These are phyloP conservation scores for Pontederia crassipes DNA, from an alignment of 176 grass and related monocot genomes.

Conservation along the genomic window DNA sequence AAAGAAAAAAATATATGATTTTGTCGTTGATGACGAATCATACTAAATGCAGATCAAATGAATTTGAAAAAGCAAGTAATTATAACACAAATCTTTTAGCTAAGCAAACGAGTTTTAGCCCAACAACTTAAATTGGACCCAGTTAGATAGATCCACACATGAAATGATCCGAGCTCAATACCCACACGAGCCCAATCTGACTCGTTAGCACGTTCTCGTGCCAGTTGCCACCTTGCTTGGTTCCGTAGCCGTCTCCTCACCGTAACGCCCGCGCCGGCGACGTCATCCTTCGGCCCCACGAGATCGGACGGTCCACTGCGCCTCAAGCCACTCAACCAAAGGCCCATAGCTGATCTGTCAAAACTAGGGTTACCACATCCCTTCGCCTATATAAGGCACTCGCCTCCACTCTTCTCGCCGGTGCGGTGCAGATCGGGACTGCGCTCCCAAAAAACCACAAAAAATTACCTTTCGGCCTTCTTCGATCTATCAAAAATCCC, in stretches of 20 bases:
- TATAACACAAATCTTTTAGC: too few species aligned
- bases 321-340: not conserved
- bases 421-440: constrained; percentile 9
- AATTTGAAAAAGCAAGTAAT: too few species aligned
- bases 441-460: constrained; percentile 6
- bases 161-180: too few species aligned
- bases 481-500: not conserved
- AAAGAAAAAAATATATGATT: too few species aligned
- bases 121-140: too few species aligned
- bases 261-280: not conserved
- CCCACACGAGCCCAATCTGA: too few species aligned
- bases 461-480: not conserved
- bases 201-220: too few species aligned
- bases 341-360: not conserved
- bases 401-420: not conserved
- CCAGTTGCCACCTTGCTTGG: too few species aligned
- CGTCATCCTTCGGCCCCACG: not conserved
- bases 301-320: not conserved
- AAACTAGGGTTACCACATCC: not conserved
- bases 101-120: too few species aligned
- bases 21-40: too few species aligned
- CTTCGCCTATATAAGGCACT: not conserved
- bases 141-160: too few species aligned
- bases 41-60: too few species aligned
- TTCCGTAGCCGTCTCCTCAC: not conserved